Percentiles rank a stretch among this genome's conserved stretches.
Conservation (phyloP, 2,329 filamentous ascomycete species). For the Cladosporium oxysporum region DNA sequence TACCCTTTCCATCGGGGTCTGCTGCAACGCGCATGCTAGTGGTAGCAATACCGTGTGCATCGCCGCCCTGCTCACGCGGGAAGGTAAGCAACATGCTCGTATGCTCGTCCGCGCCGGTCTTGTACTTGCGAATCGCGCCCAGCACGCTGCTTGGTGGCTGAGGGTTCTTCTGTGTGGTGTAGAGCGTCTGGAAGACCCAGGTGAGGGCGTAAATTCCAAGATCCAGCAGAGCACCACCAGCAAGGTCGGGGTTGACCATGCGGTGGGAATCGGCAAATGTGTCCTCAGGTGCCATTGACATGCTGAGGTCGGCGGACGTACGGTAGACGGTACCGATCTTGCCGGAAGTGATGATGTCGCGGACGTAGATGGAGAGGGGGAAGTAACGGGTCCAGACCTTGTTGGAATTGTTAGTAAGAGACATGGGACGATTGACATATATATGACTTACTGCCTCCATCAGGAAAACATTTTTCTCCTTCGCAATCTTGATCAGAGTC, state of each 20-base stretch:
- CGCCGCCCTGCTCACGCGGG: constrained; percentile 58
- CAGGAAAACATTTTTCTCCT: constrained; percentile 68
- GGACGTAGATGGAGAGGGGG: constrained; percentile 74
- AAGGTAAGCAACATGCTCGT: constrained; percentile 79
- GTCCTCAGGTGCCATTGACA: constrained; percentile 62
- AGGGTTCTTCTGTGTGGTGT: constrained; percentile 71
- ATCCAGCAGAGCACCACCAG: constrained; percentile 80
- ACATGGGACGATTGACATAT: not conserved
- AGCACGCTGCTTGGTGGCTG: constrained; percentile 65
- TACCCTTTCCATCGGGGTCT: constrained; percentile 62
- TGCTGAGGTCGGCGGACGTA: constrained; percentile 59
- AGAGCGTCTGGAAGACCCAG: constrained; percentile 88
- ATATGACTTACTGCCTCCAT: constrained; percentile 60
- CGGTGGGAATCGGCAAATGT: constrained; percentile 65
- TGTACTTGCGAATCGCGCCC: constrained; percentile 69
- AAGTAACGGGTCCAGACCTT: constrained; percentile 74
- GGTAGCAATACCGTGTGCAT: constrained; percentile 65
- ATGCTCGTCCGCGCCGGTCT: constrained; percentile 73
- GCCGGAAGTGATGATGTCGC: constrained; percentile 62
- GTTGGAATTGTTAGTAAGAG: not conserved
- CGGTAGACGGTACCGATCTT: constrained; percentile 58
- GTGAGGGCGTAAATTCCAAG: constrained; percentile 86
- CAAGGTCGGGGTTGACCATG: constrained; percentile 81
- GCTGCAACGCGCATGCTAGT: constrained; percentile 64
- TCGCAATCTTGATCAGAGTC: constrained; percentile 70